These are phyloP conservation scores for Hypholoma sublateritium DNA, from an alignment of 768 basidiomycete genomes.

Conservation along the genomic window DNA sequence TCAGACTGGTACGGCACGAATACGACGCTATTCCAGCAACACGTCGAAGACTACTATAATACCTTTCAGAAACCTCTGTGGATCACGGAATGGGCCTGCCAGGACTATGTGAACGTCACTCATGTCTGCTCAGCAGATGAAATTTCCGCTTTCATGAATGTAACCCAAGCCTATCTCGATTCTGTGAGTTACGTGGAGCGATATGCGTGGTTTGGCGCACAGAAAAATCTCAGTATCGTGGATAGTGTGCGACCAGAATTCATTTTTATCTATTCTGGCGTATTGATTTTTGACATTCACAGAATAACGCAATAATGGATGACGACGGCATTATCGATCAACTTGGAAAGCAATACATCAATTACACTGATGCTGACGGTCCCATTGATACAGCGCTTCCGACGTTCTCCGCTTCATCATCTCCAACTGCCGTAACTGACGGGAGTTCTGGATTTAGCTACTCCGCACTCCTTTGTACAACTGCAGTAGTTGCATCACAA, in stretches of 20 bases:
- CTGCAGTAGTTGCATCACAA: background rate
- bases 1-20: slow-evolving; percentile 55
- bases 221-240: slow-evolving; percentile 48
- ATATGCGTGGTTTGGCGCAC: slow-evolving; percentile 63
- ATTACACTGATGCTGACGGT: background rate
- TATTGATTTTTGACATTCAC: background rate
- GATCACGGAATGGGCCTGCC: slow-evolving; percentile 64
- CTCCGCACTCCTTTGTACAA: background rate
- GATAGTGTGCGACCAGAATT: slow-evolving; percentile 35
- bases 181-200: slow-evolving; percentile 50
- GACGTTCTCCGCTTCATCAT: background rate
- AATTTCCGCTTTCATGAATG: slow-evolving; percentile 46
- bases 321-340: slow-evolving; percentile 40
- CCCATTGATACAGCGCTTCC: background rate
- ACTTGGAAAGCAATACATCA: slow-evolving; percentile 51
- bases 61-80: slow-evolving; percentile 54
- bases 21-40: slow-evolving; percentile 44
- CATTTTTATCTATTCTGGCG: background rate
- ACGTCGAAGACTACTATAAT: slow-evolving; percentile 48
- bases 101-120: slow-evolving; percentile 42
- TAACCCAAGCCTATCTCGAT: slow-evolving; percentile 56
- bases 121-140: slow-evolving; percentile 47
- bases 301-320: slow-evolving; percentile 47
- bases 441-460: too few species aligned
- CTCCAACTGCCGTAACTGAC: background rate